Base-by-base conservation (phyloP, 2,329 filamentous ascomycete genomes). In the Aureobasidium sp. region DNA sequence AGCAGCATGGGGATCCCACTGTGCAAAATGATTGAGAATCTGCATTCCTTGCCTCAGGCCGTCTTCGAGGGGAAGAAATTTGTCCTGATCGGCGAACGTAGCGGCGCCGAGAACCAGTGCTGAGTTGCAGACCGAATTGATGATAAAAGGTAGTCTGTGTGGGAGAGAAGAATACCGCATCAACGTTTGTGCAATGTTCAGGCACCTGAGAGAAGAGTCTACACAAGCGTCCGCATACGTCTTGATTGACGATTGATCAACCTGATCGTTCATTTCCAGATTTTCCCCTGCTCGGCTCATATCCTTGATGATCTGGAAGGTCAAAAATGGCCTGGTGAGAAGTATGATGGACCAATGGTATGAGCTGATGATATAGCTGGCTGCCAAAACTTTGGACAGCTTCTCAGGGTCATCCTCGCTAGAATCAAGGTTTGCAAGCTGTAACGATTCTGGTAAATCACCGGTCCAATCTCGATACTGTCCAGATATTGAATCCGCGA, bases 321-420 rank as follows among this genome's bases (percentile, higher is more conserved):
- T 72, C 10, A 79, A 64, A 53, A 79, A 79, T 0, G 76, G 76
- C n/a, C 75, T 66, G 6, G 76, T 77, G 3, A 78, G 62, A 3
- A 79, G 64, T 61, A 78, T 77, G 38, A 79, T 77, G 1, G 73
- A 75, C 65, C 76, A 79, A 59, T 77, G 77, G 54, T 78, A 79
- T 3, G 75, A 70, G 27, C 72, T 72, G 12, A 78, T 68, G 1
- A 74, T 69, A 37, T 77, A 75, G n/a, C 73, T 74, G 4, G 74
- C 71, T 2, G 74, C 73, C 6, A 76, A 60, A 6, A 67, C 67
- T 25, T 62, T 66, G 32, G 68, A 30, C 21, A 55, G 19, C 17
- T 53, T 0, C 56, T 64, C 17, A 62, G 51, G 21, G 2, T 44
- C 32, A 11, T 44, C 30, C 25, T 45, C 41, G 10, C 21, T 35